A percentile compares a stretch with the other conserved stretches of the same genome.
Conservation (phyloP, 176 grass and related monocot genomes). For the Elymus sibiricus region DNA sequence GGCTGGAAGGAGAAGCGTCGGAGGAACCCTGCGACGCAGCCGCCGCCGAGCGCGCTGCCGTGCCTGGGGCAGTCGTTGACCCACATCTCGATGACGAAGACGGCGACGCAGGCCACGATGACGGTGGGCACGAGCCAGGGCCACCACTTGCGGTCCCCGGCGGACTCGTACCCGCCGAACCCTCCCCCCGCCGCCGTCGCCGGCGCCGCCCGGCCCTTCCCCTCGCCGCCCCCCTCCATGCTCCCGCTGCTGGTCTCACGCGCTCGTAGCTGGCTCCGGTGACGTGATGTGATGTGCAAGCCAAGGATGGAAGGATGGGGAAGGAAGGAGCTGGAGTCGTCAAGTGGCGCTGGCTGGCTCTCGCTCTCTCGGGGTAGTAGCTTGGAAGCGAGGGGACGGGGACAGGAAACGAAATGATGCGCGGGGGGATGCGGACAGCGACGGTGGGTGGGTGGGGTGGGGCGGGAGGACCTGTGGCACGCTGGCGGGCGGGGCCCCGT, state of each 20-base stretch:
- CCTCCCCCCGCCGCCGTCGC: conserved; percentile 25
- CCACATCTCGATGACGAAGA: conserved; percentile 89
- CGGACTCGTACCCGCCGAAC: conserved; percentile 40
- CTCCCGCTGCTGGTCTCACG: background rate
- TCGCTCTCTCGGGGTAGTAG: conserved; percentile 3
- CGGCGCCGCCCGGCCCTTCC: conserved; percentile 35
- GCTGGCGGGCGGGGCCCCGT: conserved; percentile 22
- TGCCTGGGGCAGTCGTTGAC: conserved; percentile 82
- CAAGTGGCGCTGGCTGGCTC: background rate
- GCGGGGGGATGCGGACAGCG: background rate
- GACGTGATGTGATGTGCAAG: conserved; percentile 7
- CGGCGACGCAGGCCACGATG: conserved; percentile 69
- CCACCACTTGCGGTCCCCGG: conserved; percentile 63
- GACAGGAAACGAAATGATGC: background rate
- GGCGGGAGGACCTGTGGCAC: conserved; percentile 11
- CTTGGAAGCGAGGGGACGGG: conserved; percentile 46
- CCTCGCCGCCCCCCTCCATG: conserved; percentile 43
- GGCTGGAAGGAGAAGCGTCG: conserved; percentile 89
- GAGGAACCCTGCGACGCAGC: conserved; percentile 69
- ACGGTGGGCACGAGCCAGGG: conserved; percentile 84
- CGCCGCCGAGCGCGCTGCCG: conserved; percentile 31
- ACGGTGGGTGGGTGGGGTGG: background rate
- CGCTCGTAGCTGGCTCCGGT: background rate
- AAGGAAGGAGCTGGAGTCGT: background rate
- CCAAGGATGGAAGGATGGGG: background rate